Evolutionary conservation across 176 grass and related monocot species (phyloP), one percentile per base, ranked within the genome.

Genomic region (Juncus effusus): DNA sequence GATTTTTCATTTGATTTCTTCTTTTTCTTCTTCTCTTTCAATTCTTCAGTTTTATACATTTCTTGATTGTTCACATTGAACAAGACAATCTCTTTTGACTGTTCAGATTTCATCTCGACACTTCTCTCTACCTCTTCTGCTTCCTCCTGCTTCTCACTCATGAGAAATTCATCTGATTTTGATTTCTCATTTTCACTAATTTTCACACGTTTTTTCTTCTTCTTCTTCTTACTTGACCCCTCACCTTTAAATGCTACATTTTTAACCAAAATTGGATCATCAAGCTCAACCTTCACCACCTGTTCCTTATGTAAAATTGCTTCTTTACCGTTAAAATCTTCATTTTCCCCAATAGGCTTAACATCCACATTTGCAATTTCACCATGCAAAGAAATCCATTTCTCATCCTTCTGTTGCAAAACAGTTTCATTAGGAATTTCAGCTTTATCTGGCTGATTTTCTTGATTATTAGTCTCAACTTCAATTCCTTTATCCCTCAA

Each of bases 21-120:
- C 54, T 35, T 58, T 13, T 28, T 71, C 12, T 16, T 42, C 10
- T 56, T 7, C 1, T 56, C 9, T 40, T 44, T 45, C 38, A 56
- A 12, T 37, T 71, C 56, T 42, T 7, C 11, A 39, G 14, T 45
- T 35, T 53, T 39, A 35, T 6, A 42, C 28, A 12, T 53, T 38
- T 38, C 16, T 38, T 40, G 67, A 14, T 15, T 3, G 12, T 16
- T 59, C 53, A 58, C 67, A 41, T 13, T 16, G 56, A 58, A 58
- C 52, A 59, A 0, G 14, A 71, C 53, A 28, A 44, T 10, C 13
- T 19, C 67, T 13, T 58, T 59, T 71, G 67, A 59, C 41, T 36
- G 51, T 15, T 70, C 50, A 1, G 12, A 55, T 53, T 69, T 49
- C 15, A 45, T 7, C 40, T 65, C 10, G 10, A 45, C 14, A 65